Evolutionary conservation across 2,329 filamentous ascomycete genomes (phyloP).

Genomic region (Orbilia brochopaga): DNA sequence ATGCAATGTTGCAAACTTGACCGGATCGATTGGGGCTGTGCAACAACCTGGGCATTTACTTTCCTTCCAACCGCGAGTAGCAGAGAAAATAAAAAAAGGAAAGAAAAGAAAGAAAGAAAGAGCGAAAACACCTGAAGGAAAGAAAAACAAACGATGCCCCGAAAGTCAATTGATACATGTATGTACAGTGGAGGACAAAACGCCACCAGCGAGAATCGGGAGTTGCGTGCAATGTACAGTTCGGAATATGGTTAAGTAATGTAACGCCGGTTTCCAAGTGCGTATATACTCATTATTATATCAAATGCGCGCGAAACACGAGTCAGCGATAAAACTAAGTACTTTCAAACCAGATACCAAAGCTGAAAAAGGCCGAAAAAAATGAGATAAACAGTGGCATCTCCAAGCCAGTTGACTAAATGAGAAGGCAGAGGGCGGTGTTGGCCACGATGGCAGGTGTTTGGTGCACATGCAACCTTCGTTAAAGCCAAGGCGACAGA

Average conservation of each 20-base stretch:
- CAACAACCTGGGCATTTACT: slow-evolving; percentile 47
- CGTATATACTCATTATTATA: slow-evolving; percentile 1
- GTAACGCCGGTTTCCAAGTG: neutral
- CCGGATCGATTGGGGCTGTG: slow-evolving; percentile 49
- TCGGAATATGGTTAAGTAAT: neutral
- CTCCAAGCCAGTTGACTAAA: slow-evolving; percentile 44
- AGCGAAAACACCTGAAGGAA: slow-evolving; percentile 12
- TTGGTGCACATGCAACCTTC: slow-evolving; percentile 41
- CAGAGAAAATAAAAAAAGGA: slow-evolving; percentile 6
- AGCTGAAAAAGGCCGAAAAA: slow-evolving; percentile 12
- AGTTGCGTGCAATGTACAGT: slow-evolving; percentile 2
- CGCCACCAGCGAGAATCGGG: neutral
- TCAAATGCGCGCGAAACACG: neutral
- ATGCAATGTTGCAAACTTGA: slow-evolving; percentile 51
- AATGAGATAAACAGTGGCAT: slow-evolving; percentile 13
- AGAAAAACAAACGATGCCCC: slow-evolving; percentile 7
- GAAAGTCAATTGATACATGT: neutral
- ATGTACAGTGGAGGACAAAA: slow-evolving; percentile 1
- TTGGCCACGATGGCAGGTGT: slow-evolving; percentile 44
- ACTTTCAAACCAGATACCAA: slow-evolving; percentile 23
- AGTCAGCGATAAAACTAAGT: slow-evolving; percentile 7
- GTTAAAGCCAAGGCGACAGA: slow-evolving; percentile 31
- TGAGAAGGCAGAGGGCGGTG: slow-evolving; percentile 43
- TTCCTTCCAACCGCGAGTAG: slow-evolving; percentile 29
- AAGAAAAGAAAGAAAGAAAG: slow-evolving; percentile 29